Evolutionary conservation across 2,329 filamentous ascomycete genomes (phyloP), one percentile per base, ranked within the genome.

Genomic region (Nemania diffusa): DNA sequence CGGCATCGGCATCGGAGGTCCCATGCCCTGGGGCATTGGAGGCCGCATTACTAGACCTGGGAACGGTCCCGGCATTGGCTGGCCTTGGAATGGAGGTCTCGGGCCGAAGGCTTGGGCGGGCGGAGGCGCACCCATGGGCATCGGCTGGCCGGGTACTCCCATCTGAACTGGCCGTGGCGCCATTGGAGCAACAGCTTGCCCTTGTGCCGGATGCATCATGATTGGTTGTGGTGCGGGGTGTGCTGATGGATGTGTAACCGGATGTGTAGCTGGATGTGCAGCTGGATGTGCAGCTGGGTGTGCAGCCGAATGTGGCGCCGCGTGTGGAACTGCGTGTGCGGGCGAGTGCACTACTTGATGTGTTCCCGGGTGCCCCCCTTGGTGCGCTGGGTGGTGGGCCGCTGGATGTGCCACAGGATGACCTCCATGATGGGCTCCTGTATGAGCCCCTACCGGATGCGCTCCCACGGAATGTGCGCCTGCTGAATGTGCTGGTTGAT

Each of bases 121-220:
- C 0, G 61, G 11, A 48, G 61, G 57, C 17, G 44, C 32, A 7
- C 44, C 20, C 62, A 62, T 63, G 24, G 56, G 48, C 65, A 62
- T 55, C 13, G 53, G 55, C 26, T 63, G 66, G 32, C 22, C 42
- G 5, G 65, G 60, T 32, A 52, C 26, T 29, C 26, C 60, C 57
- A 67, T 64, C 13, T 66, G 67, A 17, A 61, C 34, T 6, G 67
- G 67, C 15, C 51, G 34, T 29, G 27, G 53, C 5, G 51, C 42
- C 37, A 63, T 50, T 20, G 51, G 52, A 13, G 52, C 26, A 27
- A 64, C 59, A 15, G 22, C 13, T 37, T 57, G 62, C 1, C 13
- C 46, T 5, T 59, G 59, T 6, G 57, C 62, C 13, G 48, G 57
- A 11, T 20, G 26, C 20, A 42, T 11, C 20, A 46, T 29, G 22